Evolutionary conservation across 2,329 filamentous ascomycete species (phyloP), one percentile per base, ranked within the genome.

Genomic region (Venturia aucupariae): DNA sequence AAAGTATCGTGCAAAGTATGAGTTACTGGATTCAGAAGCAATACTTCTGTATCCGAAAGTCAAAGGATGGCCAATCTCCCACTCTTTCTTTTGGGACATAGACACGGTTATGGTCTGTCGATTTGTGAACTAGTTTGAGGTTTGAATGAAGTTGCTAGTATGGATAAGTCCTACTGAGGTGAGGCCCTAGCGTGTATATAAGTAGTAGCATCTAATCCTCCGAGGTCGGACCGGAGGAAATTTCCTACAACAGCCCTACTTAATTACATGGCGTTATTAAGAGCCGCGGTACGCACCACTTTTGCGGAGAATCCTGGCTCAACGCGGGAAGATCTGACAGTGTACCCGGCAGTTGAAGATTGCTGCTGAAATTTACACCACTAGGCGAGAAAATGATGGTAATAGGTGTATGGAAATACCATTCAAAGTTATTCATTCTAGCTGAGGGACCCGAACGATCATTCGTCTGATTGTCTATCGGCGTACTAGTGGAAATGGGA

Each of bases 31-130:
- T 7, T 60, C 57, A 60, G 57, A 60, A 60, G 57, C 24, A 39
- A 60, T 41, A 42, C 57, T 41, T 60, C 57, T 60, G 57, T 42
- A 60, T 22, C 57, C 57, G 32, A 60, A 60, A 41, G 57, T 24
- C 19, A 60, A 60, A 22, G 57, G 57, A 60, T 42, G 32, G 39
- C 35, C 57, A n/a, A 60, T 22, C 32, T 60, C 57, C 57, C 57
- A 60, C 57, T 60, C 35, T 60, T 42, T 38, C 19, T 42, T 60
- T 41, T 60, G 57, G 24, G 41, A 60, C 57, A 60, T 60, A 42
- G 48, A 54, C 48, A 54, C 48, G 48, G 11, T 32, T 30, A n/a
- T 54, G 2, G 15, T 54, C 7, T 54, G 48, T 30, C 24, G 17
- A 54, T 17, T 7, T 54, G 7, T 30, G 13, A 13, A 32, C 30